Conservation (phyloP, 1,284 basidiomycete species). For the Rhodofomes roseus region DNA sequence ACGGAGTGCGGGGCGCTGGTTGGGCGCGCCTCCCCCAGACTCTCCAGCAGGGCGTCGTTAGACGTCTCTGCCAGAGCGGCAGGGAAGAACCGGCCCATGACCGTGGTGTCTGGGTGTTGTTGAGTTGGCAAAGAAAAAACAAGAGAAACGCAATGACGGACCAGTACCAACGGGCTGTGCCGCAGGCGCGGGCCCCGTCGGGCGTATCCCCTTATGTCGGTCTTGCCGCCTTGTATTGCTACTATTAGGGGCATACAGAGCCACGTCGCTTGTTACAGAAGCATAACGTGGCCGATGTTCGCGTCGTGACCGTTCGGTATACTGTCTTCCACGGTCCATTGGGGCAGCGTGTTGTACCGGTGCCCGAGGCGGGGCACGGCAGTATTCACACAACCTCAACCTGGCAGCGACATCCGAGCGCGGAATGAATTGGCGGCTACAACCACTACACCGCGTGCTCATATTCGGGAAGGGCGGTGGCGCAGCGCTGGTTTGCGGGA, state of each 20-base stretch:
- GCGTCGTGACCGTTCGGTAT: not conserved
- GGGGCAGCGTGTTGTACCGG: not conserved
- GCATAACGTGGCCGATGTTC: not conserved
- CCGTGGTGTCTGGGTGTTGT: not conserved
- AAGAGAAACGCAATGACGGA: not conserved
- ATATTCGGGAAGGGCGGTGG: not conserved
- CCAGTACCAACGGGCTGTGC: not conserved
- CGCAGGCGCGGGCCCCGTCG: not conserved
- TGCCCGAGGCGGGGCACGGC: not conserved
- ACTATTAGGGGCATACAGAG: not conserved
- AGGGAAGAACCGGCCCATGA: conserved; percentile 3
- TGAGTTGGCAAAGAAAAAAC: not conserved
- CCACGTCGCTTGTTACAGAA: not conserved
- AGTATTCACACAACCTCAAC: not conserved
- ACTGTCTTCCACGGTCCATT: not conserved
- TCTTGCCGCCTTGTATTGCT: not conserved
- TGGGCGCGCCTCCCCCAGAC: not conserved
- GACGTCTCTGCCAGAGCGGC: not conserved
- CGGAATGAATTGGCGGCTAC: not conserved
- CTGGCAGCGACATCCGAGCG: not conserved
- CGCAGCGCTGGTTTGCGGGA: not conserved
- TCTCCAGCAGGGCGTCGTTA: not conserved
- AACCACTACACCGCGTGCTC: not conserved
- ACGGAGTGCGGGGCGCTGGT: not conserved
- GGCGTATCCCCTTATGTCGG: not conserved